Evolutionary conservation across 2,329 filamentous ascomycete species (phyloP).

Genomic region (Neofusicoccum sp.): DNA sequence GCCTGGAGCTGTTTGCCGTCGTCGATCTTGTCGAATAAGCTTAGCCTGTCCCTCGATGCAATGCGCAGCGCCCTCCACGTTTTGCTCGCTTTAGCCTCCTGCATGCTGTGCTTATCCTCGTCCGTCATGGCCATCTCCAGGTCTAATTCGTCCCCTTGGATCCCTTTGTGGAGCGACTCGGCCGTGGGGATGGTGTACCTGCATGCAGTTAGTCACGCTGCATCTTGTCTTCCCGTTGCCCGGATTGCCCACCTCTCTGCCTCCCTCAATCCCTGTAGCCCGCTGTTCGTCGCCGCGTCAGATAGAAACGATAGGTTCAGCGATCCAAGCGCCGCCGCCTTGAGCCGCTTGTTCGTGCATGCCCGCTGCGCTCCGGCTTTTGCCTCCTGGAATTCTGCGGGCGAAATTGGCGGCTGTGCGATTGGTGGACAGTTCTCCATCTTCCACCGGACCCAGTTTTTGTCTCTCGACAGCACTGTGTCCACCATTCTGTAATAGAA

Average conservation of each 20-base stretch:
- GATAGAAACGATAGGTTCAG: conserved; percentile 76
- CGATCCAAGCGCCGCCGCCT: conserved; percentile 67
- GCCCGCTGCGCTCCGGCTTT: conserved; percentile 64
- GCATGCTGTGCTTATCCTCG: conserved; percentile 58
- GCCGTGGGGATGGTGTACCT: conserved; percentile 69
- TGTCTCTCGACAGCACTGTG: conserved; percentile 90
- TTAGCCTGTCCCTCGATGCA: conserved; percentile 70
- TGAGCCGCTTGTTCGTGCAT: conserved; percentile 65
- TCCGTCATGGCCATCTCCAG: conserved; percentile 73
- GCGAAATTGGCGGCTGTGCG: conserved; percentile 68
- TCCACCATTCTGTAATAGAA: conserved; percentile 97
- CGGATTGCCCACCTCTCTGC: conserved; percentile 46
- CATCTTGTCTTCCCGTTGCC: neutral
- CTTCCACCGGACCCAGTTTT: conserved; percentile 99
- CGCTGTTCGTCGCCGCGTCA: conserved; percentile 60
- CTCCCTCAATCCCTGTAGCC: conserved; percentile 69
- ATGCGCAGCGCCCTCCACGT: conserved; percentile 86
- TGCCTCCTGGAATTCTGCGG: conserved; percentile 67
- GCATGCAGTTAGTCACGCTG: conserved; percentile 31
- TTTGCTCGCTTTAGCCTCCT: conserved; percentile 78
- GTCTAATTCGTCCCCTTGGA: conserved; percentile 79
- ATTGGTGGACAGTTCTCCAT: conserved; percentile 89
- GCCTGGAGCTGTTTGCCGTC: conserved; percentile 67
- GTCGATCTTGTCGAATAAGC: conserved; percentile 82
- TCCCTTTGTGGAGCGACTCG: conserved; percentile 68